These are phyloP conservation scores for Brassica juncea DNA, from an alignment of 345 rosid species.

Conservation along the genomic window DNA sequence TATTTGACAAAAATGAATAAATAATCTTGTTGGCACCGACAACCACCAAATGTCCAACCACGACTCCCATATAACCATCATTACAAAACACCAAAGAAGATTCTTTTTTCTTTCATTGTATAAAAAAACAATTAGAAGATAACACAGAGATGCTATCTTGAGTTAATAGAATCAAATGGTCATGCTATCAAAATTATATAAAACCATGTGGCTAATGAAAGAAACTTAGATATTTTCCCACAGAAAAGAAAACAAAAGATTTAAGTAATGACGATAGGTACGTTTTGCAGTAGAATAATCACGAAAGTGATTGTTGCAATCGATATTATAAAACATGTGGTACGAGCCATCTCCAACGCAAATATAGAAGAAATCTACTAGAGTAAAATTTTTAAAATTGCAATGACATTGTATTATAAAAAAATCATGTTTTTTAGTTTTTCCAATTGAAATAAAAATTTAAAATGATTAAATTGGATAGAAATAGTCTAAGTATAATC, in stretches of 20 bases:
- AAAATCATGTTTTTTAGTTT: too few relatives aligned
- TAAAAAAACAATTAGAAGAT: neutral
- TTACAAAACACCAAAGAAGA: slow-evolving; percentile 37
- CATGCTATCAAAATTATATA: neutral
- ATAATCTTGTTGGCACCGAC: neutral
- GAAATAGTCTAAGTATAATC: too few relatives aligned
- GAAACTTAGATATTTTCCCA: neutral
- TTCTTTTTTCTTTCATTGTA: slow-evolving; percentile 6
- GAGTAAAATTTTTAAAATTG: too few relatives aligned
- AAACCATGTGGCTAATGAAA: neutral
- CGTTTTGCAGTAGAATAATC: neutral
- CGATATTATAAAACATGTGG: slow-evolving; percentile 1
- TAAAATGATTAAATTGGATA: too few relatives aligned
- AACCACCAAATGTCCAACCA: slow-evolving; percentile 39
- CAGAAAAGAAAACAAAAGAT: neutral
- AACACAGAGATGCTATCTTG: neutral
- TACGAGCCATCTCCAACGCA: too few relatives aligned
- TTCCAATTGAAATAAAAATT: too few relatives aligned
- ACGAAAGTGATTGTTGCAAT: slow-evolving; percentile 28
- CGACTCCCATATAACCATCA: slow-evolving; percentile 37
- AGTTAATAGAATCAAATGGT: neutral
- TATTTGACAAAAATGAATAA: neutral
- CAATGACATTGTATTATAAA: too few relatives aligned
- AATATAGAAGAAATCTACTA: too few relatives aligned
- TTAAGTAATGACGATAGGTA: neutral